These are phyloP conservation scores for Flaveria bidentis DNA, from an alignment of 129 eudicot species.

Conservation along the genomic window DNA sequence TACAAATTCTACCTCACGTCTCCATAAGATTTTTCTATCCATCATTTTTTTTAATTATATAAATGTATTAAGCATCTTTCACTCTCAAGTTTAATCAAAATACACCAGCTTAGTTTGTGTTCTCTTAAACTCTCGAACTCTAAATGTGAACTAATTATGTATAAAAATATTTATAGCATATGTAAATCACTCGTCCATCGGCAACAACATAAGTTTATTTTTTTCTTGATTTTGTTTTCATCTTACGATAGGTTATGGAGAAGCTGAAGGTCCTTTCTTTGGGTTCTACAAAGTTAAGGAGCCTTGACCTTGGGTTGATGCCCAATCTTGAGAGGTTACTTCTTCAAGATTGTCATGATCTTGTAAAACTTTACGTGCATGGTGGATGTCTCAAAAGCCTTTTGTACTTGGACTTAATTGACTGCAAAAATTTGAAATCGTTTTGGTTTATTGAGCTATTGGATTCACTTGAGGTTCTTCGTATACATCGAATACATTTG, in stretches of 20 bases:
- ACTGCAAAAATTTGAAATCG: not conserved
- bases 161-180: too few species aligned
- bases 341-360: not conserved
- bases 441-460: not conserved
- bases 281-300: not conserved
- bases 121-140: too few species aligned
- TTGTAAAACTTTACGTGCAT: not conserved
- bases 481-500: not conserved
- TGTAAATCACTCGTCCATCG: too few species aligned
- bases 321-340: conserved; percentile 1
- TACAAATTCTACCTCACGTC: too few species aligned
- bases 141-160: too few species aligned
- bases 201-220: not conserved
- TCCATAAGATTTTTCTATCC: too few species aligned
- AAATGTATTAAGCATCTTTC: too few species aligned
- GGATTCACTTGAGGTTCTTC: not conserved
- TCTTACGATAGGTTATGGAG: not conserved
- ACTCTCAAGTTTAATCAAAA: too few species aligned
- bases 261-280: not conserved
- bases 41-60: too few species aligned
- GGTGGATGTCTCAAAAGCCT: conserved; percentile 1
- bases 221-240: not conserved
- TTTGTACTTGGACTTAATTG: not conserved
- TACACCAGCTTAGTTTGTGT: too few species aligned
- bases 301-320: not conserved